Conservation (phyloP, 257 asterid species). For the Leonotis leonurus region DNA sequence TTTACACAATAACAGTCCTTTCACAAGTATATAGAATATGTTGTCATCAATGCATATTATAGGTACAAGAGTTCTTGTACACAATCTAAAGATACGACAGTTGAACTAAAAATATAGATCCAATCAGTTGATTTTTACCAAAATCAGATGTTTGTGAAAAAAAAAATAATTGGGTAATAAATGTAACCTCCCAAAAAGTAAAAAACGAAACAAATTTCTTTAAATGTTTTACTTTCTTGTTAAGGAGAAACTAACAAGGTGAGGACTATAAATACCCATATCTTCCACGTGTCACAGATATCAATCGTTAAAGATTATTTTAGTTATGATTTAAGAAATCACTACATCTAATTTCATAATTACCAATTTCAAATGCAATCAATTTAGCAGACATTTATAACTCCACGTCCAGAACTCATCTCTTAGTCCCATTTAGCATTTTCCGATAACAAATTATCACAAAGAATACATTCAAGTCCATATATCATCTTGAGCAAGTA, state of each 20-base stretch:
- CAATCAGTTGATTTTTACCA: conserved; percentile 1
- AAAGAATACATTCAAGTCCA: background rate
- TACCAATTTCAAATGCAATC: background rate
- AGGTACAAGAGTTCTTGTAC: background rate
- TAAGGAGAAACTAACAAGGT: background rate
- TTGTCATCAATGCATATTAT: background rate
- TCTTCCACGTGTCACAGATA: background rate
- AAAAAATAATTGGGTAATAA: background rate
- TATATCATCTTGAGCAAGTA: conserved; percentile 2
- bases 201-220: background rate
- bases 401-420: conserved; percentile 7
- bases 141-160: conserved; percentile 1
- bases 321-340: conserved; percentile 3
- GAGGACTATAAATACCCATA: background rate
- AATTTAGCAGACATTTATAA: conserved; percentile 3
- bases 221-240: background rate
- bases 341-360: background rate
- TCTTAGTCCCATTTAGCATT: background rate
- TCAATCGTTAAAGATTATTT: background rate
- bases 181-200: conserved; percentile 6
- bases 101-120: background rate
- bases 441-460: background rate
- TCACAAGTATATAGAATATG: conserved; percentile 6
- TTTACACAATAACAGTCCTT: background rate
- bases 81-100: background rate